These are phyloP conservation scores for Fraxinus pennsylvanica DNA, from an alignment of 257 asterid genomes.

Conservation along the genomic window DNA sequence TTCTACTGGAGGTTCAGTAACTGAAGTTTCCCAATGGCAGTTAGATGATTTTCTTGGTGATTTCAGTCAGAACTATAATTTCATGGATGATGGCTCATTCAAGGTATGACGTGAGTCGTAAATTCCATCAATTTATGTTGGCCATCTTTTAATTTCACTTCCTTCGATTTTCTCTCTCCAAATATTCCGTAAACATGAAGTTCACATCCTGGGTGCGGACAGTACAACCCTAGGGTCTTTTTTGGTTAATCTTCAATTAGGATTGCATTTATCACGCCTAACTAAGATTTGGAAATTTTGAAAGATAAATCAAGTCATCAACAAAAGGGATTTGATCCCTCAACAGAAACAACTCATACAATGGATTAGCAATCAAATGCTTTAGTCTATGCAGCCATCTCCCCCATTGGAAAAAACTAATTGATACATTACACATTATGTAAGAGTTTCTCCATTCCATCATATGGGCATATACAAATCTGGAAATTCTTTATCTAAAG, in stretches of 20 bases:
- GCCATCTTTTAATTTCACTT: background rate
- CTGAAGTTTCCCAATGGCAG: slow-evolving; percentile 73
- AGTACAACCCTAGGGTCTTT: too few species aligned
- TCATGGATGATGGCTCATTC: slow-evolving; percentile 56
- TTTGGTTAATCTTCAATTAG: too few species aligned
- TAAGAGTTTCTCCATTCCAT: background rate
- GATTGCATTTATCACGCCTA: too few species aligned
- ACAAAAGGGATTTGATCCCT: background rate
- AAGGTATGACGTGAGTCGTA: slow-evolving; percentile 57
- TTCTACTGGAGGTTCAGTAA: slow-evolving; percentile 57
- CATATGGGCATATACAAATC: background rate
- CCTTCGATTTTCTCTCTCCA: too few species aligned
- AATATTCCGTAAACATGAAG: too few species aligned
- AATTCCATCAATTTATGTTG: slow-evolving; percentile 2
- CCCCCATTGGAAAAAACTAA: background rate
- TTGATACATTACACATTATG: background rate
- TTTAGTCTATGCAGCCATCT: background rate
- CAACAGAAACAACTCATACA: background rate
- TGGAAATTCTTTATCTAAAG: background rate
- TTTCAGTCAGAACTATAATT: slow-evolving; percentile 48
- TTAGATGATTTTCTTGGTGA: slow-evolving; percentile 70
- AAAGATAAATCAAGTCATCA: background rate
- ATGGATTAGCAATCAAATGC: background rate
- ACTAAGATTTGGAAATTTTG: background rate
- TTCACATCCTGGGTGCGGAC: too few species aligned